A percentile compares a stretch with the other conserved stretches of the same genome.
These are phyloP conservation scores for Hypoxylon sp. DNA, from an alignment of 2,329 filamentous ascomycete species.

Conservation along the genomic window DNA sequence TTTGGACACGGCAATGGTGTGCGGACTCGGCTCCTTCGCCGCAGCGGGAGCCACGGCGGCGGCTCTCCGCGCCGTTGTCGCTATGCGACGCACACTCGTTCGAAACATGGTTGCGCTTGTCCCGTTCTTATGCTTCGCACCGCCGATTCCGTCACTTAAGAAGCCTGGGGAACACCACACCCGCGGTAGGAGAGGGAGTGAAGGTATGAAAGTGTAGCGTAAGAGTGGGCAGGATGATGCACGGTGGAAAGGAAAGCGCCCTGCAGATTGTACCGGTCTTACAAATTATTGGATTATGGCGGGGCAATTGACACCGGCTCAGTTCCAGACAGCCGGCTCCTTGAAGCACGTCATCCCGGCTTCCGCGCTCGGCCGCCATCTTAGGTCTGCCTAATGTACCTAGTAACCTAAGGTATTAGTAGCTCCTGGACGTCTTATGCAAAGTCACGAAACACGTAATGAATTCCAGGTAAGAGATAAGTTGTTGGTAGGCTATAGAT, in stretches of 20 bases:
- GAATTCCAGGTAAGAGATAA: background rate
- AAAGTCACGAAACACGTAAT: background rate
- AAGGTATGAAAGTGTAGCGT: background rate
- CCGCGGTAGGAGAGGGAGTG: background rate
- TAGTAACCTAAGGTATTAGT: background rate
- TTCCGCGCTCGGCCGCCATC: slow-evolving; percentile 37
- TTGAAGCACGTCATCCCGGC: slow-evolving; percentile 49
- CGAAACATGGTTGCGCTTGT: slow-evolving; percentile 74
- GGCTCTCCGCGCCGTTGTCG: slow-evolving; percentile 69
- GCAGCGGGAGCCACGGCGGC: slow-evolving; percentile 57
- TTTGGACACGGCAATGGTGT: slow-evolving; percentile 80
- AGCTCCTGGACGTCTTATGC: background rate
- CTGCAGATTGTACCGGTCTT: slow-evolving; percentile 1
- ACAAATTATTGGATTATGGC: slow-evolving; percentile 42
- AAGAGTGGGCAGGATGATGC: slow-evolving; percentile 1
- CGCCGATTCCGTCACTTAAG: slow-evolving; percentile 1
- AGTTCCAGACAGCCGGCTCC: slow-evolving; percentile 42
- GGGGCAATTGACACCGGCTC: slow-evolving; percentile 40
- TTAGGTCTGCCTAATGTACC: background rate
- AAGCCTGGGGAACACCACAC: background rate
- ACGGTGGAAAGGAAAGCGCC: slow-evolving; percentile 1
- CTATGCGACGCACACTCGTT: slow-evolving; percentile 76
- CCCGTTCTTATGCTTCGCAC: background rate
- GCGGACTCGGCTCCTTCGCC: slow-evolving; percentile 63
- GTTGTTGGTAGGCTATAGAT: background rate